Evolutionary conservation across 345 rosid genomes (phyloP).

Genomic region (Lumnitzera racemosa): DNA sequence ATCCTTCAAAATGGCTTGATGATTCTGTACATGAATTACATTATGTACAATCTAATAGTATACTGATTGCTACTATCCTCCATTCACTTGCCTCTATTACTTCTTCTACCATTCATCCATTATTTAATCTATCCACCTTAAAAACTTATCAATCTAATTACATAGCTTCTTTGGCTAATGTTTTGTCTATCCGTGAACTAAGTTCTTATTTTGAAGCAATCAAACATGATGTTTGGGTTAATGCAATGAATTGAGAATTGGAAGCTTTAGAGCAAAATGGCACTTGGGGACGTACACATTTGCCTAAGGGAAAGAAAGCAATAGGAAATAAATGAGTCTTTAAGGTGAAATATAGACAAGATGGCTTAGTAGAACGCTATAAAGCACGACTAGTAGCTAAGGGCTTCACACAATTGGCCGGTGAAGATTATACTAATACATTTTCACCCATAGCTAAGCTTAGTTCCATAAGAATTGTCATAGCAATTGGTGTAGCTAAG

Average conservation of each 20-base stretch:
- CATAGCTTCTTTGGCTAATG: too few species aligned
- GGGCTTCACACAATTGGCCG: neutral
- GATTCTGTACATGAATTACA: too few species aligned
- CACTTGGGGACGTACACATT: neutral
- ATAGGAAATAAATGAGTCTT: constrained; percentile 1
- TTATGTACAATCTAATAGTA: too few species aligned
- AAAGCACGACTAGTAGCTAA: constrained; percentile 1
- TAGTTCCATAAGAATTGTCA: neutral
- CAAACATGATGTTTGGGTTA: too few species aligned
- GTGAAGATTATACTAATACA: neutral
- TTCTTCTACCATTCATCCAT: too few species aligned
- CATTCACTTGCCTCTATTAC: too few species aligned
- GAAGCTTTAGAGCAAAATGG: neutral
- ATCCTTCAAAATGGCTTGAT: too few species aligned
- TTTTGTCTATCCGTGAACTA: too few species aligned
- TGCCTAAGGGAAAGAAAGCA: neutral
- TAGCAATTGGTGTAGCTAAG: neutral
- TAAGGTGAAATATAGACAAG: neutral
- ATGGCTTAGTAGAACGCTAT: neutral
- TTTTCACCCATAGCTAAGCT: neutral
- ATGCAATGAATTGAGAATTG: neutral
- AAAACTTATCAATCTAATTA: too few species aligned
- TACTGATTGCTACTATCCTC: too few species aligned
- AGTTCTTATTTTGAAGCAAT: too few species aligned
- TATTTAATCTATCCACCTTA: too few species aligned